These are phyloP conservation scores for Podila clonocystis DNA, from an alignment of 192 early-diverging fungal species.

Conservation along the genomic window DNA sequence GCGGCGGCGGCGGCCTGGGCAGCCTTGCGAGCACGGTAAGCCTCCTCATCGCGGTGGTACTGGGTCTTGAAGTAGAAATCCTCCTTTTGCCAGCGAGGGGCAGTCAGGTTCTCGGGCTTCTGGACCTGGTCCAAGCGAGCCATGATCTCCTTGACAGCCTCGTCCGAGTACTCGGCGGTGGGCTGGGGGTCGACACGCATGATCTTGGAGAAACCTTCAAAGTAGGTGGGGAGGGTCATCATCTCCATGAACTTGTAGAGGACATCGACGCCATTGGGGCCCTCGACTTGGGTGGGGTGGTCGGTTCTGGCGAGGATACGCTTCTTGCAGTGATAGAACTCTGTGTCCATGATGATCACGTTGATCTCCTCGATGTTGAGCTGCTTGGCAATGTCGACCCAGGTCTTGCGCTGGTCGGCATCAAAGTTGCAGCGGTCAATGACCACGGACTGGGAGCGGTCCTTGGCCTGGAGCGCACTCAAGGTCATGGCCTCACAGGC, in stretches of 20 bases:
- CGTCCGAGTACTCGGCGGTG: constrained; percentile 44
- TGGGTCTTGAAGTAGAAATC: constrained; percentile 52
- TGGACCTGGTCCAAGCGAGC: constrained; percentile 23
- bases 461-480: constrained; percentile 27
- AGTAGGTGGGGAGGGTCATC: constrained; percentile 52
- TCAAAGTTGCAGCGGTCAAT: constrained; percentile 87
- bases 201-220: constrained; percentile 60
- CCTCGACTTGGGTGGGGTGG: constrained; percentile 79
- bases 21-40: constrained; percentile 49
- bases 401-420: constrained; percentile 74
- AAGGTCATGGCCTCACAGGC: constrained; percentile 69
- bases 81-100: constrained; percentile 49
- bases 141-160: constrained; percentile 54
- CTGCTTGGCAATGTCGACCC: constrained; percentile 73
- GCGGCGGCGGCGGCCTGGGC: constrained; percentile 17
- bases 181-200: constrained; percentile 54
- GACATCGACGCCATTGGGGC: constrained; percentile 67
- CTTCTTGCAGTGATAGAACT: constrained; percentile 62
- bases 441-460: constrained; percentile 71
- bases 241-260: constrained; percentile 67
- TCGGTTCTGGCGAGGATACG: constrained; percentile 69
- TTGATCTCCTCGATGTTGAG: constrained; percentile 63
- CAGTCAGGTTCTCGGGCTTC: constrained; percentile 39
- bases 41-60: constrained; percentile 45
- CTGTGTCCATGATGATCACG: constrained; percentile 76